Percentiles rank a stretch among this genome's conserved stretches.
Evolutionary conservation across 2,329 filamentous ascomycete species (phyloP).

Genomic region (Trichoderma sp.): DNA sequence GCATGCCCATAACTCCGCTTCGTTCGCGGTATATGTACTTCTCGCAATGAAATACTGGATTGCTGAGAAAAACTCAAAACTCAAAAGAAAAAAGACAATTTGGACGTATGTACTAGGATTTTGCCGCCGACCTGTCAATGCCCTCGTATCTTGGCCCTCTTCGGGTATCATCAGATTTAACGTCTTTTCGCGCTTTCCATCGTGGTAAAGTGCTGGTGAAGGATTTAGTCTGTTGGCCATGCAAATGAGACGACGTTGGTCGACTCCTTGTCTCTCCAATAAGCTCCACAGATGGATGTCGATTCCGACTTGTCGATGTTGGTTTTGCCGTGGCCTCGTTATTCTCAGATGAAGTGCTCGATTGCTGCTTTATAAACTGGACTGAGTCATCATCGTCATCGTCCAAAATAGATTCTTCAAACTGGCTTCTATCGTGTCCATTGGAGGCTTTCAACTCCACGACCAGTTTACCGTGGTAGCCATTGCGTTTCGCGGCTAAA

Average conservation of each 20-base stretch:
- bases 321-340: background rate
- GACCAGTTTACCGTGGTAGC: background rate
- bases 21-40: background rate
- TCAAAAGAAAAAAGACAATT: background rate
- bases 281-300: slow-evolving; percentile 19
- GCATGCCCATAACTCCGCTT: background rate
- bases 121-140: slow-evolving; percentile 33
- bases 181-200: slow-evolving; percentile 20
- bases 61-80: background rate
- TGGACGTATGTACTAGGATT: background rate
- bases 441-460: slow-evolving; percentile 22
- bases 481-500: background rate
- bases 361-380: slow-evolving; percentile 8
- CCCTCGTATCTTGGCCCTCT: slow-evolving; percentile 36
- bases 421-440: slow-evolving; percentile 3
- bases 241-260: background rate
- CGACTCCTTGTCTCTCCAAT: background rate
- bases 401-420: background rate
- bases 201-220: background rate
- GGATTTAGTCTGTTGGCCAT: background rate
- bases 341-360: slow-evolving; percentile 1
- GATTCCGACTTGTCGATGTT: background rate
- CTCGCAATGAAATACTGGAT: background rate
- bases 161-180: slow-evolving; percentile 28
- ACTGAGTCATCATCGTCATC: slow-evolving; percentile 1